Evolutionary conservation across 345 rosid genomes (phyloP), one percentile per base, ranked within the genome.

Genomic region (Salix exigua): DNA sequence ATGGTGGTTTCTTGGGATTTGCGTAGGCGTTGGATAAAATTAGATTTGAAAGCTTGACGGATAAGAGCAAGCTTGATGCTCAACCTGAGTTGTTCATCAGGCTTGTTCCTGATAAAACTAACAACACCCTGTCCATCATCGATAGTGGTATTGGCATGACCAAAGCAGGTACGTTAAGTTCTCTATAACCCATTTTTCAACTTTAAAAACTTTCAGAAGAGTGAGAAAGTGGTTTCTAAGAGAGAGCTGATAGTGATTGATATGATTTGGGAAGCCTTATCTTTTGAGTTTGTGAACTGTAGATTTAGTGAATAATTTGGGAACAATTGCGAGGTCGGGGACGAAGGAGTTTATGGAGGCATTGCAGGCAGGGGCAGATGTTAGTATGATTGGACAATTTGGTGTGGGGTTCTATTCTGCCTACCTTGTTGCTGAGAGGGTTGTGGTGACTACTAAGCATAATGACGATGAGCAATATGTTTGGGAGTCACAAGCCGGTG

Each of bases 401-500:
- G 98, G 94, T 76, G 98, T 94, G 7, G 97, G 98, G 68, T 94
- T 94, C 86, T 94, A 94, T 84, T 94, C 98, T 51, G 92, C 98
- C n/a, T 94, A 94, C 50, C 92, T 94, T 16, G 97, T 91, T 14
- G 95, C 98, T 0, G 97, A 94, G 76, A 94, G 85, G 79, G 97
- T 94, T 14, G 79, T 91, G 19, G 98, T 91, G 55, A 94, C 95
- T 1, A 81, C 95, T 0, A 94, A 90, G 78, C 97, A 94, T 80
- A 91, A 91, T 44, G 94, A 94, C 5, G 98, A 94, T 25, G 95
- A 91, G 68, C 97, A 93, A 63, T 93, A 93, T 66, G 74, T 90
- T 1, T 93, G 97, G 98, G 94, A 93, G 79, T 93, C 98, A n/a
- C 98, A 93, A 78, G 98, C 97, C 19, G 98, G 98, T 75, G 97